A percentile compares a stretch with the other conserved stretches of the same genome.
These are phyloP conservation scores for Eucalyptus guilfoylei DNA, from an alignment of 345 rosid genomes.

Conservation along the genomic window DNA sequence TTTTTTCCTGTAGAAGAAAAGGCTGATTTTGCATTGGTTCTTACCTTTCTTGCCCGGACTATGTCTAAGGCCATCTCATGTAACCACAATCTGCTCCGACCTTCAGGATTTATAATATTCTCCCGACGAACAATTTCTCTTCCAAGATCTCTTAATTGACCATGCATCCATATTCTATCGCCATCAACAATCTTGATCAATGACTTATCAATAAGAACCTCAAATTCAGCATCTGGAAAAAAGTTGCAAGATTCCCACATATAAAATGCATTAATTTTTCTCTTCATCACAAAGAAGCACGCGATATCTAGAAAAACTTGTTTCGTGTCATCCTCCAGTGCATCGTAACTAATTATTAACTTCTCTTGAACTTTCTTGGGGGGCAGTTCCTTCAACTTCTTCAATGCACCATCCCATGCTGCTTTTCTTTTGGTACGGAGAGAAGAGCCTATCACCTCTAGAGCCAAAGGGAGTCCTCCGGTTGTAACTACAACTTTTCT, in stretches of 20 bases:
- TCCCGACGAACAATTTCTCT: neutral
- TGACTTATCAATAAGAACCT: no score
- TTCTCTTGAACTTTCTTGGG: rapidly evolving
- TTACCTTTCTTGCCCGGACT: neutral
- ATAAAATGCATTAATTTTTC: no score
- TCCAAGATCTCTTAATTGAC: neutral
- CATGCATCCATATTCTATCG: neutral
- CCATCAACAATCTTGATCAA: no score
- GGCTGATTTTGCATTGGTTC: neutral
- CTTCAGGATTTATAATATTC: neutral
- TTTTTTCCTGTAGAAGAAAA: neutral
- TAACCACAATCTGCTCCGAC: neutral
- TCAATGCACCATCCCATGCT: no score
- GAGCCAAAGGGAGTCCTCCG: rapidly evolving
- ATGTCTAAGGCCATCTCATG: rapidly evolving
- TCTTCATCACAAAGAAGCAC: no score
- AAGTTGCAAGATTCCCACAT: no score
- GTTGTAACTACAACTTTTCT: rapidly evolving
- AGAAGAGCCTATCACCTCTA: rapidly evolving
- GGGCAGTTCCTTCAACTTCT: no score
- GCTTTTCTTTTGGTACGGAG: rapidly evolving
- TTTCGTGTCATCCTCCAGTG: rapidly evolving
- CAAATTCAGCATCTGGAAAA: no score
- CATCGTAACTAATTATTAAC: no score
- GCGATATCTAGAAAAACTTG: no score